Base-by-base conservation (phyloP, 768 basidiomycete species). In the Tephrocybe sp. region DNA sequence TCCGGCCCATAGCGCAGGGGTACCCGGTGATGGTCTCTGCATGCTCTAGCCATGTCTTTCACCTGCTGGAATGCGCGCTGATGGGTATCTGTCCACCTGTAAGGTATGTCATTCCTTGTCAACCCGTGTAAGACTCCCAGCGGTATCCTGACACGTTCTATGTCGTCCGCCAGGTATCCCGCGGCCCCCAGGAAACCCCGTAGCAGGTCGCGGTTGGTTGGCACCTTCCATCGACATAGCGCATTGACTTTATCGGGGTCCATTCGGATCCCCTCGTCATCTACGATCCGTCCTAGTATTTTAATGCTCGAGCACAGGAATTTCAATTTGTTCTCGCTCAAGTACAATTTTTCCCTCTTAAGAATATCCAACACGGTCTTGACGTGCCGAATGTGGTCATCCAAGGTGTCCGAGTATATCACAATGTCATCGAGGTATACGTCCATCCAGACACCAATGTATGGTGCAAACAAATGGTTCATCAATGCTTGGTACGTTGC, bases 391-490 rank as follows among this genome's bases (percentile, higher is more conserved):
- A 40, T 15, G 18, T 40, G 39, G 7, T 40, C 22, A 4, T 40
- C 39, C 12, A 40, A 19, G 4, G 39, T 4, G 22, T 40, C 39
- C 39, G 18, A 40, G 22, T 40, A 40, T 11, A 40, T 40, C 4
- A 40, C 15, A 40, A 19, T 21, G 19, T 19, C 39, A 40, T 40
- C 27, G 11, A 29, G 27, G 27, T 29, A 29, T 29, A 29, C 11
- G 27, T 29, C 50, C 44, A 52, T 45, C 33, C 33, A 52, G n/a
- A 8, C 13, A 34, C 37, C 4, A 29, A 52, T 36, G 13, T 52
- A 47, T n/a, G 23, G 8, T 18, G 50, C 25, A 15, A 52, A 52
- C 10, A 47, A 18, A 27, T 52, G 36, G 25, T 49, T 49, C 39
- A 49, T 49, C 13, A 45, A 21, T 21, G 18, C 50, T 25, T 51